phyloP scores from a whole-genome alignment of 1,284 basidiomycete genomes.

The Phellinidium pouzarii region DNA sequence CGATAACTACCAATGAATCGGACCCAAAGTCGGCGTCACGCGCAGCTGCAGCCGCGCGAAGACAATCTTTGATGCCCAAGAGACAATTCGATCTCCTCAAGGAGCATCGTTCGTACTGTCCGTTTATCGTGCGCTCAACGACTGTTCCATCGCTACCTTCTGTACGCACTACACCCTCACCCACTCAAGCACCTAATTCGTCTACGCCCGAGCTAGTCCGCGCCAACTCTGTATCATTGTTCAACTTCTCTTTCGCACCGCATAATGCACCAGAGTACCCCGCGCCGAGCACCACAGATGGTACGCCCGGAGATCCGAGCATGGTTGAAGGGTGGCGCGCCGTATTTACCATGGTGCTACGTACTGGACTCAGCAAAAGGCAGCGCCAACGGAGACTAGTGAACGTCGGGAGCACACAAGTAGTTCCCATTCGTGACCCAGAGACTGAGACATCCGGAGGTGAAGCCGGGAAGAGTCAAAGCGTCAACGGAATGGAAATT shows the following conservation, averaged over 20 bases:
- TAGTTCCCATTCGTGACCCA: slow-evolving; percentile 14
- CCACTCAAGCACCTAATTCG: not conserved
- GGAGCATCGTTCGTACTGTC: slow-evolving; percentile 77
- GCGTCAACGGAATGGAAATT: slow-evolving; percentile 31
- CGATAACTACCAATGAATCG: not conserved
- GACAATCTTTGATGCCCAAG: slow-evolving; percentile 26
- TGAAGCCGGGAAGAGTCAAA: slow-evolving; percentile 2
- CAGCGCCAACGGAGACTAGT: slow-evolving; percentile 31
- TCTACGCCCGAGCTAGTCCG: not conserved
- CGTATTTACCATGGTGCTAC: slow-evolving; percentile 54
- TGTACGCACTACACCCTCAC: slow-evolving; percentile 15
- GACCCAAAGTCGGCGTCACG: slow-evolving; percentile 1
- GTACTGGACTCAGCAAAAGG: slow-evolving; percentile 55
- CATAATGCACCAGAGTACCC: slow-evolving; percentile 9
- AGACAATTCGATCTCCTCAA: slow-evolving; percentile 65
- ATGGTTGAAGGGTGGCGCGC: slow-evolving; percentile 74
- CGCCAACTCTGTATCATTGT: slow-evolving; percentile 10
- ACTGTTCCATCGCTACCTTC: slow-evolving; percentile 51
- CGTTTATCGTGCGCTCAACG: slow-evolving; percentile 68
- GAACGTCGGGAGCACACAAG: slow-evolving; percentile 24
- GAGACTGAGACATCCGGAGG: slow-evolving; percentile 6
- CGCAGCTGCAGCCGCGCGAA: slow-evolving; percentile 13
- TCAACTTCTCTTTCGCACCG: slow-evolving; percentile 12
- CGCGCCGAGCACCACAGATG: not conserved
- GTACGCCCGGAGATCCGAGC: slow-evolving; percentile 18